Conservation (phyloP, 768 basidiomycete species). For the Paxillus involutus region DNA sequence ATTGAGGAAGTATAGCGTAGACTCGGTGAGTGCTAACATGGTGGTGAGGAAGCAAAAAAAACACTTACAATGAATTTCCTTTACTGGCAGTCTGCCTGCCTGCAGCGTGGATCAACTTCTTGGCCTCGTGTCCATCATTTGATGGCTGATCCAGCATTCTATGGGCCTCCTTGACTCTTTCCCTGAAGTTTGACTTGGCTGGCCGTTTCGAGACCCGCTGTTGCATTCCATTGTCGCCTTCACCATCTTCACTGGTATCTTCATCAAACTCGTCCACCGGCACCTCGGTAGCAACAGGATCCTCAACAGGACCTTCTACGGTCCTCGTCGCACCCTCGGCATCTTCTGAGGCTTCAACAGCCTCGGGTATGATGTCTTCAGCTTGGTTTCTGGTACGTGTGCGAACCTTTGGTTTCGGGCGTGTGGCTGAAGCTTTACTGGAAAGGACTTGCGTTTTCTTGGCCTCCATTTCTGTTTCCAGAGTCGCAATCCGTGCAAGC, state of each 20-base stretch:
- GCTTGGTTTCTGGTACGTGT: not conserved
- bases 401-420: not conserved
- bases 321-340: not conserved
- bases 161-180: not conserved
- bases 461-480: not conserved
- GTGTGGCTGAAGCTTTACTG: not conserved
- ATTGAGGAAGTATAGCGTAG: constrained; percentile 1
- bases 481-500: not conserved
- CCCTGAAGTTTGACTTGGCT: not conserved
- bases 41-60: not conserved
- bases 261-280: not conserved
- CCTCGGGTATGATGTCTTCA: not conserved
- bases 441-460: not conserved
- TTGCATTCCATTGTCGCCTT: not conserved
- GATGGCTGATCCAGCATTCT: not conserved
- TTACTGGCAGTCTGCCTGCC: not conserved
- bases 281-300: not conserved
- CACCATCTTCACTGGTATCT: not conserved
- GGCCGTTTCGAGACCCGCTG: not conserved
- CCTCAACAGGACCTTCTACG: not conserved
- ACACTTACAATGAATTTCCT: not conserved
- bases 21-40: constrained; percentile 7
- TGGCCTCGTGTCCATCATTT: not conserved
- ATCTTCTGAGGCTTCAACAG: not conserved
- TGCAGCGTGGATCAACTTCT: not conserved